Evolutionary conservation across 164 flowering plant genomes (phyloP).

Genomic region (Vitis amurensis): DNA sequence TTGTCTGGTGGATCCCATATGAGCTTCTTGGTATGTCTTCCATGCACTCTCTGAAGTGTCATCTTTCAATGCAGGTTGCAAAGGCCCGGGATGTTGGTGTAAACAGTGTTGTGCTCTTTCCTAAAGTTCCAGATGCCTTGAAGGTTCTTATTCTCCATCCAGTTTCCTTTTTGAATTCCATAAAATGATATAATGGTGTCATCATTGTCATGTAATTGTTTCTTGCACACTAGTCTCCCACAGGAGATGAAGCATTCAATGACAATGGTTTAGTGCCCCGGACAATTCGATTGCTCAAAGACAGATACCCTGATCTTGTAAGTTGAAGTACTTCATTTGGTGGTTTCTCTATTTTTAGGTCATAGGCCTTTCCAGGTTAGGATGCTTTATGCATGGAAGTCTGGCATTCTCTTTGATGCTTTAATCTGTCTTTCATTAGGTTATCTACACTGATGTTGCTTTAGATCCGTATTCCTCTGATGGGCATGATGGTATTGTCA

Average conservation of each 20-base stretch:
- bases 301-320: constrained; percentile 92
- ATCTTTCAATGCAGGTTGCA: constrained; percentile 49
- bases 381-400: not conserved
- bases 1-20: too few relatives aligned
- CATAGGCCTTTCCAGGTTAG: not conserved
- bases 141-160: constrained; percentile 51
- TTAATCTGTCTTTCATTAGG: constrained; percentile 41
- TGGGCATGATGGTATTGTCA: constrained; percentile 97
- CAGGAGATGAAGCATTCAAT: constrained; percentile 97
- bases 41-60: not conserved
- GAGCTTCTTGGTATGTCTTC: too few relatives aligned
- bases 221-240: constrained; percentile 58
- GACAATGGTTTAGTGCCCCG: constrained; percentile 88
- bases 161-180: not conserved
- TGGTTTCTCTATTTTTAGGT: not conserved
- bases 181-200: constrained; percentile 4
- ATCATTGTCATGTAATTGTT: not conserved
- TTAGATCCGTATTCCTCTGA: constrained; percentile 94
- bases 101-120: constrained; percentile 87
- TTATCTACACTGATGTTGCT: constrained; percentile 96
- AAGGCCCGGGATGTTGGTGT: constrained; percentile 97
- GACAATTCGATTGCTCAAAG: constrained; percentile 79
- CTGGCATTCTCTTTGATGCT: not conserved
- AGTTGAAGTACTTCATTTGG: constrained; percentile 24
- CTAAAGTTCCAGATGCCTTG: constrained; percentile 93